These are phyloP conservation scores for Didymella pinodella DNA, from an alignment of 2,329 filamentous ascomycete genomes.

Conservation along the genomic window DNA sequence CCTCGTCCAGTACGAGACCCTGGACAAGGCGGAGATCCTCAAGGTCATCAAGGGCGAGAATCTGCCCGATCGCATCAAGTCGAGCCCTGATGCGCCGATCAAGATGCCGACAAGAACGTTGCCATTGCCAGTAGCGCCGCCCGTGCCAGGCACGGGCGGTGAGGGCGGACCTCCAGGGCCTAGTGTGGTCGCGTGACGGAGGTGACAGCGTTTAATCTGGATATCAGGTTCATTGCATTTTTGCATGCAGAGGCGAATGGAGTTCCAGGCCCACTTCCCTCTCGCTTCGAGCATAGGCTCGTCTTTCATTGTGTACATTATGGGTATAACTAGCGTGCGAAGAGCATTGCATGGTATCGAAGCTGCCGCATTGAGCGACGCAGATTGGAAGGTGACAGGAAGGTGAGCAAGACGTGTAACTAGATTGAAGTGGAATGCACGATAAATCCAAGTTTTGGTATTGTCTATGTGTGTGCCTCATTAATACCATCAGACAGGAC, in stretches of 20 bases:
- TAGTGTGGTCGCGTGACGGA: constrained; percentile 13
- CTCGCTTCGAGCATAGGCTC: constrained; percentile 13
- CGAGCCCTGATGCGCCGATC: constrained; percentile 66
- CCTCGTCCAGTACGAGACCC: constrained; percentile 91
- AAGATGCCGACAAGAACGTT: constrained; percentile 67
- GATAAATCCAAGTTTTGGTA: background rate
- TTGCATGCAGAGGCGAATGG: constrained; percentile 26
- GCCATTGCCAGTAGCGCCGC: constrained; percentile 30
- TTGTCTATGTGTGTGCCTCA: background rate
- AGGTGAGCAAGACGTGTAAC: constrained; percentile 4
- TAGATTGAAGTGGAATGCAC: constrained; percentile 17
- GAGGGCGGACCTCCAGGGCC: constrained; percentile 15
- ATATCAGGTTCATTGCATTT: constrained; percentile 1
- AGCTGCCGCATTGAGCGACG: background rate
- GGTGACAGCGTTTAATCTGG: background rate
- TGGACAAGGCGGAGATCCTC: constrained; percentile 88
- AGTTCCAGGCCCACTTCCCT: constrained; percentile 22
- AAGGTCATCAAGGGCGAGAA: constrained; percentile 88
- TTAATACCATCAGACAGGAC: no score
- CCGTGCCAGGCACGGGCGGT: constrained; percentile 27
- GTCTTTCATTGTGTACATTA: constrained; percentile 23
- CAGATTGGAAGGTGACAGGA: background rate
- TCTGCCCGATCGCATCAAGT: constrained; percentile 71
- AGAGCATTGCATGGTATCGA: constrained; percentile 10
- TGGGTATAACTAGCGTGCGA: constrained; percentile 14